Evolutionary conservation across 2,329 filamentous ascomycete species (phyloP), one percentile per base, ranked within the genome.

Genomic region (Trichophyton benhamiae): DNA sequence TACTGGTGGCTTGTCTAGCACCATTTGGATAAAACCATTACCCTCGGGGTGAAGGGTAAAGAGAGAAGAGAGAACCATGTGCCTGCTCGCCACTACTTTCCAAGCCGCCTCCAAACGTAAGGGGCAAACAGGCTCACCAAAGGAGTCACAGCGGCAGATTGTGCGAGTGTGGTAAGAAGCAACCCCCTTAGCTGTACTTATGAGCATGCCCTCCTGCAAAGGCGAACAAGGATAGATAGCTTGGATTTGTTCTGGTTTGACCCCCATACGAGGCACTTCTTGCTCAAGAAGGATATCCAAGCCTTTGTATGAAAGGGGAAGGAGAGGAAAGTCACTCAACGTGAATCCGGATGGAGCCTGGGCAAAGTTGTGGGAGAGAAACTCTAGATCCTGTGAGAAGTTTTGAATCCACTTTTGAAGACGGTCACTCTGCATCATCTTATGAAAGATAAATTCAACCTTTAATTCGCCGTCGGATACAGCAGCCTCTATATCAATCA

Each of bases 401-500:
- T 70, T 67, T 1, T 68, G 63, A 2, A 79, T 70, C 78, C 78
- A 80, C 15, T 70, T 60, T 8, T 68, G 67, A 30, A 81, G 67
- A 63, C 80, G 80, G 68, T 77, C 80, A 0, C 75, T 76, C 65
- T 80, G 80, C 0, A 76, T 76, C 15, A 80, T 72, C 41, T 77
- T 75, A 25, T 81, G 69, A 9, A 68, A 69, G 0, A 76, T 76
- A 48, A 77, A 73, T 20, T 76, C 72, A 4, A 81, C 71, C 22
- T 79, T 76, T 0, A 79, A 78, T 0, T 77, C 76, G 2, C 81
- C 74, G 60, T 81, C 79, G 53, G 81, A 77, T 0, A 81, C 72
- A 0, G 75, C 75, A 63, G 79, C 77, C 22, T 2, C 77, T 72
- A 41, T 72, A 71, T 2, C 76, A 76, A 22, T 73, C 65, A 13